Percentiles rank a stretch among this genome's conserved stretches.
Conservation (phyloP, 495 filamentous ascomycete genomes). For the Aspergillus cavernicola region DNA sequence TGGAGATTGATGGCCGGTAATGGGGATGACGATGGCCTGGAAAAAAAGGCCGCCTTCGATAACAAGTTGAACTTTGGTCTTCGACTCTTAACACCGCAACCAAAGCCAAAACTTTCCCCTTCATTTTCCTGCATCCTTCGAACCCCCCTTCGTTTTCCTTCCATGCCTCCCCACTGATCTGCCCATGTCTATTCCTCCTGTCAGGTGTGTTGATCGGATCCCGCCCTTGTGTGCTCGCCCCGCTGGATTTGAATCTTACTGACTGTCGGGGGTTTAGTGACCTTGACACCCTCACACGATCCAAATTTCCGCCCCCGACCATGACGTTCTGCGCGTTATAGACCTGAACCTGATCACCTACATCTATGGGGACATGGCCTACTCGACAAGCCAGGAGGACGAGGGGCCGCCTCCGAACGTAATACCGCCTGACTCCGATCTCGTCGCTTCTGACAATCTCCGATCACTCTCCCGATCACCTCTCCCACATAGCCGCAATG, state of each 20-base stretch:
- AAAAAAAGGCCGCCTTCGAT: conserved; percentile 19
- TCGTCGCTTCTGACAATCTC: conserved; percentile 25
- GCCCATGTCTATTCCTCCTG: not conserved
- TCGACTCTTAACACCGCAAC: not conserved
- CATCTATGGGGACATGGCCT: conserved; percentile 41
- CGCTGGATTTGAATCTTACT: not conserved
- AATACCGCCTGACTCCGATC: conserved; percentile 23
- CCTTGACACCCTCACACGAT: conserved; percentile 1
- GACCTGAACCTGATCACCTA: conserved; percentile 4
- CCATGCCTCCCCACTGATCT: conserved; percentile 2
- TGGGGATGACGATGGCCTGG: conserved; percentile 5
- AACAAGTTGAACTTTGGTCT: conserved; percentile 9
- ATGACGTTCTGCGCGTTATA: conserved; percentile 34
- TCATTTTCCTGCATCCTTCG: not conserved
- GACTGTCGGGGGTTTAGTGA: conserved; percentile 3
- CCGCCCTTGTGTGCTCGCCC: conserved; percentile 6
- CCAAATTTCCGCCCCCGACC: not conserved
- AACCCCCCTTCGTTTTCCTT: conserved; percentile 3
- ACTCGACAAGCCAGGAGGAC: conserved; percentile 36
- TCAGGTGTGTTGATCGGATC: conserved; percentile 6
- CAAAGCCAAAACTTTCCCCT: not conserved
- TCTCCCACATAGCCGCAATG: conserved; percentile 66
- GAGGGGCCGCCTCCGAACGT: conserved; percentile 24
- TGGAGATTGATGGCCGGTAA: not conserved
- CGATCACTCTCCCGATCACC: conserved; percentile 67